phyloP scores from a whole-genome alignment of 2,329 filamentous ascomycete genomes.

The Sphaerulina populicola region DNA sequence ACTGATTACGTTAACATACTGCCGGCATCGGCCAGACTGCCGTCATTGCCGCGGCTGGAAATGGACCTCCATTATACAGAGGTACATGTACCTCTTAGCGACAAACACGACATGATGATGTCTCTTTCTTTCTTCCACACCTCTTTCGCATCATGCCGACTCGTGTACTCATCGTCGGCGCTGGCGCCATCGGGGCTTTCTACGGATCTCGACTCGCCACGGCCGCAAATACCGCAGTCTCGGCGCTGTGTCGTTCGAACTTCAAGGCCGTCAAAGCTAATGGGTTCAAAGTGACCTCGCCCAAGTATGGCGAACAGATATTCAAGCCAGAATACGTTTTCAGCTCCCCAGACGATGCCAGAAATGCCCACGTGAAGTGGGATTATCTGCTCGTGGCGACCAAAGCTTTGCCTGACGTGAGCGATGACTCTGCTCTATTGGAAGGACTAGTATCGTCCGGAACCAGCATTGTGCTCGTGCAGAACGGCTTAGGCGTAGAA shows the following conservation, averaged over 20 bases:
- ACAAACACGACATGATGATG: background rate
- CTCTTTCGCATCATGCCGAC: constrained; percentile 36
- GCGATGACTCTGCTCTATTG: constrained; percentile 54
- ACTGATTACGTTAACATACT: too few relatives aligned
- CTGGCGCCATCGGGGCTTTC: constrained; percentile 64
- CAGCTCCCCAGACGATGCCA: constrained; percentile 52
- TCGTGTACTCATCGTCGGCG: constrained; percentile 59
- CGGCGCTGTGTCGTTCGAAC: constrained; percentile 66
- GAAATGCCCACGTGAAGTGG: constrained; percentile 41
- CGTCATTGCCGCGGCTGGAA: background rate
- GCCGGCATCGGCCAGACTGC: too few relatives aligned
- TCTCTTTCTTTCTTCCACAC: background rate
- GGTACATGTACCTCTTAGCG: background rate
- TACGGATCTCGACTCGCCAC: constrained; percentile 59
- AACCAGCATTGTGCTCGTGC: constrained; percentile 58
- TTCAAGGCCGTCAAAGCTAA: constrained; percentile 53
- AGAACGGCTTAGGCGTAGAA: constrained; percentile 65
- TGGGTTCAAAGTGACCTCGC: constrained; percentile 58
- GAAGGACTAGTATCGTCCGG: constrained; percentile 49
- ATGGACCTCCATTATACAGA: background rate
- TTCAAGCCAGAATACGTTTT: constrained; percentile 58
- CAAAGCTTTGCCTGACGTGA: constrained; percentile 60
- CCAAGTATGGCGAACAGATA: constrained; percentile 57
- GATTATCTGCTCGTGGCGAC: constrained; percentile 64
- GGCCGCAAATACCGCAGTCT: constrained; percentile 48